Evolutionary conservation across 441 rosid species (phyloP).

Genomic region (Populus tomentosa): DNA sequence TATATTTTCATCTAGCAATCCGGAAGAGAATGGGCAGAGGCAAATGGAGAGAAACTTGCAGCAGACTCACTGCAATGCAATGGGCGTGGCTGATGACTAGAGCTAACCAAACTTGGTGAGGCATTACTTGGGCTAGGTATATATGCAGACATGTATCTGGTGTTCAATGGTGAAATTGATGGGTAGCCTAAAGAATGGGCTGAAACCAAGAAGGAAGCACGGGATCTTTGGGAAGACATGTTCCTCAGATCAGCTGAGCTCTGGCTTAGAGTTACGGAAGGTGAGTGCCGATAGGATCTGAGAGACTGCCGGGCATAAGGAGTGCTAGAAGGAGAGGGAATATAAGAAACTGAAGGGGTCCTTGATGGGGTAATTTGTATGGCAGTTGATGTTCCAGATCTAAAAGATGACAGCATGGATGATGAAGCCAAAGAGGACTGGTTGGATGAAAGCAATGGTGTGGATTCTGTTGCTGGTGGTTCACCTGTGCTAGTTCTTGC

Average conservation of each 20-base stretch:
- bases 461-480: constrained; percentile 76
- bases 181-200: constrained; percentile 74
- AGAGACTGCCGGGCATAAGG: constrained; percentile 47
- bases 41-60: constrained; percentile 78
- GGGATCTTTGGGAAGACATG: constrained; percentile 65
- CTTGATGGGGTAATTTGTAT: constrained; percentile 44
- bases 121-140: constrained; percentile 68
- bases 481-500: constrained; percentile 74
- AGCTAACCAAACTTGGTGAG: constrained; percentile 43
- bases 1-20: constrained; percentile 38
- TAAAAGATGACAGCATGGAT: constrained; percentile 50
- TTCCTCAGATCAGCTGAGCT: constrained; percentile 69
- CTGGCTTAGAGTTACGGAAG: constrained; percentile 46
- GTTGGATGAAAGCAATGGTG: constrained; percentile 71
- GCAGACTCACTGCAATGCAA: constrained; percentile 74
- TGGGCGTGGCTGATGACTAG: constrained; percentile 43
- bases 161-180: constrained; percentile 54
- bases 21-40: constrained; percentile 86
- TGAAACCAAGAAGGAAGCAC: constrained; percentile 53
- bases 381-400: constrained; percentile 65
- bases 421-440: constrained; percentile 48
- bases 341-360: constrained; percentile 48
- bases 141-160: constrained; percentile 61
- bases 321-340: constrained; percentile 51
- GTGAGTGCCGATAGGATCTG: constrained; percentile 49